Conservation (phyloP, 352 stramenopile genomes). For the Globisporangium viniferum region DNA sequence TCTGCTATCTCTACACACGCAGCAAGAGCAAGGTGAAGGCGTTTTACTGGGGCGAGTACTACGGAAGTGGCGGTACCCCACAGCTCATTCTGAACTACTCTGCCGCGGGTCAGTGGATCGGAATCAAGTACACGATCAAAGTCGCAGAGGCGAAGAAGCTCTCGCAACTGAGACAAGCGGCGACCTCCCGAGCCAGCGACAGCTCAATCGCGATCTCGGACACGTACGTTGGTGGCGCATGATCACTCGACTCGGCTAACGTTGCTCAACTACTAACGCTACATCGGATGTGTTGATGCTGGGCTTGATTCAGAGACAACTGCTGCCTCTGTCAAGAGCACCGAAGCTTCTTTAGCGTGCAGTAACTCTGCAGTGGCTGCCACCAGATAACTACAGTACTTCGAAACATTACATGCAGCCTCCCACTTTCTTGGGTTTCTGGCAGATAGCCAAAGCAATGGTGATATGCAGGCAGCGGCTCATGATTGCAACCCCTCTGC, state of each 20-base stretch:
- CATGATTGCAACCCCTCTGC: too few species aligned
- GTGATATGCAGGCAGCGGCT: too few species aligned
- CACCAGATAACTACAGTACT: conserved; percentile 16
- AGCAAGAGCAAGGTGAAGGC: conserved; percentile 15
- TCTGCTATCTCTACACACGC: conserved; percentile 35
- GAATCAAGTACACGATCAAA: conserved; percentile 25
- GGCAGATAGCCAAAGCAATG: too few species aligned
- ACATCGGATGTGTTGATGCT: too few species aligned
- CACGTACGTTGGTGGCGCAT: not conserved
- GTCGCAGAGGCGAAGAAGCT: conserved; percentile 17
- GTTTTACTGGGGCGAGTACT: conserved; percentile 33
- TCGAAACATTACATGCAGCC: too few species aligned
- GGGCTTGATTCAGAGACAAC: conserved; percentile 8
- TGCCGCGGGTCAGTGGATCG: conserved; percentile 33
- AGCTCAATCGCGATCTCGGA: not conserved
- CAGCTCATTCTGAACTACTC: conserved; percentile 30
- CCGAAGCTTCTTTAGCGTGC: not conserved
- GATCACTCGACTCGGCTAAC: too few species aligned
- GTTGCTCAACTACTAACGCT: too few species aligned
- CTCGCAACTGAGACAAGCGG: conserved; percentile 9
- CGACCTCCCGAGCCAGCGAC: not conserved
- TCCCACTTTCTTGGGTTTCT: too few species aligned
- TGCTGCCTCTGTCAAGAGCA: not conserved
- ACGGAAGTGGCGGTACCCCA: conserved; percentile 24
- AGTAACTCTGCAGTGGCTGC: conserved; percentile 22